Evolutionary conservation across 768 basidiomycete species (phyloP), one percentile per base, ranked within the genome.

Genomic region (Amanita jacksonii): DNA sequence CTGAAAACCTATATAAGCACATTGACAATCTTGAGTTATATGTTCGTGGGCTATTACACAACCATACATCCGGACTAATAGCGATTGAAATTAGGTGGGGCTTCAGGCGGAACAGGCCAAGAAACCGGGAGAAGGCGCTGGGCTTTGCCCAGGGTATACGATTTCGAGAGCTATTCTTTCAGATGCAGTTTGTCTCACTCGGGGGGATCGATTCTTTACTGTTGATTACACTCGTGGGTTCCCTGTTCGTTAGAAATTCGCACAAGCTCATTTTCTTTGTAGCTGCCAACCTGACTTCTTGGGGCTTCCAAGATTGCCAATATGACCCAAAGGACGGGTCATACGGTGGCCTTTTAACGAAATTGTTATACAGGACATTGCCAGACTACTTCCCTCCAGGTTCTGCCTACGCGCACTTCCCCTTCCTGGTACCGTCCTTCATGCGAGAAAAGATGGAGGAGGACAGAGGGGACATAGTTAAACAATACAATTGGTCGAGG

Each of bases 81-180:
- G 41, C 15, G 15, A 45, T 38, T 38, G 22, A 25, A 4, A 20
- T 4, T 45, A 77, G 74, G 73, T 77, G 23, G 81, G 81, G 8
- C 60, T 84, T 23, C 79, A 80, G 62, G 82, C 83, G 4, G 87
- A 90, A 57, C 68, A 87, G 52, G 55, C 81, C 2, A 89, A 88
- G 55, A 49, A 52, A 2, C 73, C 78, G 5, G 67, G 68, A 18
- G 72, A 76, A 1, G 88, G 85, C 5, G 79, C 83, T 5, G 87
- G 86, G 8, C 57, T 89, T 4, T 88, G 85, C 57, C 85, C 85
- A 4, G 84, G 85, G 20, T 88, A 79, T 63, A 89, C 88, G 4
- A 81, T 86, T 50, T 85, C 85, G 5, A 71, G 88, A 34, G 83
- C 85, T n/a, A 90, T 92, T 50, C 67, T 92, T 10, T 70, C 79